Base-by-base conservation (phyloP, 176 grass and related monocot species). In the Musa schizocarpa region DNA sequence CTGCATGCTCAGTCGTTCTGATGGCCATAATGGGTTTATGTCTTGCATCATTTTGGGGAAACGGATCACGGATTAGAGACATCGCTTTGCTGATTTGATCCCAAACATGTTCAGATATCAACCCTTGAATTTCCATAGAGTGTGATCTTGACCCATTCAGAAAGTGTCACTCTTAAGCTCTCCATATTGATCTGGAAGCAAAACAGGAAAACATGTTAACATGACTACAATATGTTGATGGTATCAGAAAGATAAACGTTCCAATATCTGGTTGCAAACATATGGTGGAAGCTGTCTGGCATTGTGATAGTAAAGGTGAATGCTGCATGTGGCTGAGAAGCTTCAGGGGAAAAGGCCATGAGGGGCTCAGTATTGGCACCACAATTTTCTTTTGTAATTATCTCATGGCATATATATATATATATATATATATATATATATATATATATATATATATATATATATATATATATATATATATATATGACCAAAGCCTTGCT, bases 1-100 rank as follows among this genome's bases (percentile, higher is more conserved):
- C 93, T 17, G 93, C 93, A 64, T 92, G 89, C 17, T 96, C 93
- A 9, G 93, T 96, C 50, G 93, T 92, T 5, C 76, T 92, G 53
- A 96, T 96, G 93, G 93, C 89, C 23, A 88, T 96, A 84, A 85
- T 92, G 73, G 93, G 93, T 84, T 80, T 96, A 61, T 88, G 87
- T 23, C 83, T 96, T 65, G 93, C 85, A 66, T 96, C 89, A 50
- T 92, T 86, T 49, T 96, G 93, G 93, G 93, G 89, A 62, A 88
- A 56, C 34, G 93, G 87, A 19, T 86, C 53, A 23, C 69, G 85
- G 50, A 96, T 92, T 64, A 81, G 82, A 67, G 93, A 96, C 69
- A 16, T 79, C 1, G 17, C 57, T 57, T 43, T 10, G 1, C 49
- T 66, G 63, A 80, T 75, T 21, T 64, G 77, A n/a, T 78, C 79